Conservation (phyloP, 2,329 filamentous ascomycete species). For the Mollisiaceae sp. region DNA sequence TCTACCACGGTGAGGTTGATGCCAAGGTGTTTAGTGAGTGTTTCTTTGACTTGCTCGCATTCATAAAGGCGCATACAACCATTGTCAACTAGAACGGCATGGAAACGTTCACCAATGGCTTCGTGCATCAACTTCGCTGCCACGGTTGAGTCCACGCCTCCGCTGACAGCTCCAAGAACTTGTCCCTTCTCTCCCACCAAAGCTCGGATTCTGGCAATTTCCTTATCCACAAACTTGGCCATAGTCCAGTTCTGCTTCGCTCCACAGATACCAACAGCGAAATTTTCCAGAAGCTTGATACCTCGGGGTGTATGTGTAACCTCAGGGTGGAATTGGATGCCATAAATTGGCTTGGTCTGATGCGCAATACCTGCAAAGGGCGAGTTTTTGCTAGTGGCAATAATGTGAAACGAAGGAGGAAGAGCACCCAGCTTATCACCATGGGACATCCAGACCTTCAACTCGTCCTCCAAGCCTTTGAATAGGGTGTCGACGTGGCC, state of each 20-base stretch:
- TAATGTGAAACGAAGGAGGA: constrained; percentile 72
- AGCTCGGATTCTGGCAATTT: constrained; percentile 79
- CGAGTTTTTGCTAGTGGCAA: constrained; percentile 78
- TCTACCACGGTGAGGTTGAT: constrained; percentile 92
- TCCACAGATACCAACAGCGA: constrained; percentile 80
- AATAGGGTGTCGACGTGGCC: constrained; percentile 80
- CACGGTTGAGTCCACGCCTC: constrained; percentile 90
- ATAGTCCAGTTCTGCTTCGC: constrained; percentile 83
- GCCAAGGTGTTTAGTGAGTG: constrained; percentile 76
- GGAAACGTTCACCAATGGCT: constrained; percentile 81
- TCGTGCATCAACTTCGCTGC: constrained; percentile 79
- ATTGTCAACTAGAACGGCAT: constrained; percentile 85
- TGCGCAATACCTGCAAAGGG: constrained; percentile 82
- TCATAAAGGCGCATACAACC: constrained; percentile 87
- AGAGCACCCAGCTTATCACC: constrained; percentile 81
- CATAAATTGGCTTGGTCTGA: constrained; percentile 71
- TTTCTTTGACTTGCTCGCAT: constrained; percentile 80
- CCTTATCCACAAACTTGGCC: constrained; percentile 79
- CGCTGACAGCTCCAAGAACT: constrained; percentile 78
- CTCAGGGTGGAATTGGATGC: constrained; percentile 75
- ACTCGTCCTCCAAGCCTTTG: constrained; percentile 70
- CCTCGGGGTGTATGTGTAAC: constrained; percentile 76
- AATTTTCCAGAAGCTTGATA: constrained; percentile 77
- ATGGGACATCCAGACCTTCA: constrained; percentile 86
- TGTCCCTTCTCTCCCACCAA: constrained; percentile 83